Evolutionary conservation across 192 early-diverging fungal genomes (phyloP).

Genomic region (Coemansia sp.): DNA sequence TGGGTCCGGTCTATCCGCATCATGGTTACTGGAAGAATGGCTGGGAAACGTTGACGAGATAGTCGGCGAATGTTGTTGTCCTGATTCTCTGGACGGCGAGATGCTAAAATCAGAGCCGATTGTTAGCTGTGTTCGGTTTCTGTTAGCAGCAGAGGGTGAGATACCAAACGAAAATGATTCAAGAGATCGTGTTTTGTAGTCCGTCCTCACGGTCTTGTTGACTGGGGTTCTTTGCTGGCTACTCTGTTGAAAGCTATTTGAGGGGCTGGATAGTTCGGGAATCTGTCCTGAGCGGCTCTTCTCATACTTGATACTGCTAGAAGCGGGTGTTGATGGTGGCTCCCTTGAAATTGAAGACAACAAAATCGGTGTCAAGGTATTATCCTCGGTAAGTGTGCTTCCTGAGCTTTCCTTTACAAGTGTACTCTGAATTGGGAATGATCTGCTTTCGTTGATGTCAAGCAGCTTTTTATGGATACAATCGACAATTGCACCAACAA

Average conservation of each 20-base stretch:
- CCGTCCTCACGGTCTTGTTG: conserved; percentile 84
- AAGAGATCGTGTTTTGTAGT: conserved; percentile 76
- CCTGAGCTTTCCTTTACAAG: conserved; percentile 5
- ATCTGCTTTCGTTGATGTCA: conserved; percentile 70
- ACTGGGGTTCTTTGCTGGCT: conserved; percentile 56
- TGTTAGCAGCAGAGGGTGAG: conserved; percentile 33
- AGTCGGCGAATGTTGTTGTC: conserved; percentile 8
- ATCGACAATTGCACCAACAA: conserved; percentile 71
- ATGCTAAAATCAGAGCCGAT: conserved; percentile 40
- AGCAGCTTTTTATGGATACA: conserved; percentile 69
- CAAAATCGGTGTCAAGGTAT: not conserved
- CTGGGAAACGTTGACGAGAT: conserved; percentile 25
- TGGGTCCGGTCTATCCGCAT: not conserved
- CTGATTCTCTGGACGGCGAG: conserved; percentile 15
- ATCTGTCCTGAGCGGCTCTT: not conserved
- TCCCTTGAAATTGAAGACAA: not conserved
- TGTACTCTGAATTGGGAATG: conserved; percentile 67
- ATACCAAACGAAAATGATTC: conserved; percentile 58
- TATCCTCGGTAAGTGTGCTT: not conserved
- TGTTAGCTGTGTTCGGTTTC: conserved; percentile 34
- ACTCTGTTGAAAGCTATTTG: conserved; percentile 9
- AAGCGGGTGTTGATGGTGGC: not conserved
- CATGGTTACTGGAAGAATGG: not conserved
- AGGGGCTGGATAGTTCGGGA: conserved; percentile 1
- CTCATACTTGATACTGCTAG: not conserved